phyloP scores from a whole-genome alignment of 495 filamentous ascomycete genomes.

The Talaromyces thailandensis region DNA sequence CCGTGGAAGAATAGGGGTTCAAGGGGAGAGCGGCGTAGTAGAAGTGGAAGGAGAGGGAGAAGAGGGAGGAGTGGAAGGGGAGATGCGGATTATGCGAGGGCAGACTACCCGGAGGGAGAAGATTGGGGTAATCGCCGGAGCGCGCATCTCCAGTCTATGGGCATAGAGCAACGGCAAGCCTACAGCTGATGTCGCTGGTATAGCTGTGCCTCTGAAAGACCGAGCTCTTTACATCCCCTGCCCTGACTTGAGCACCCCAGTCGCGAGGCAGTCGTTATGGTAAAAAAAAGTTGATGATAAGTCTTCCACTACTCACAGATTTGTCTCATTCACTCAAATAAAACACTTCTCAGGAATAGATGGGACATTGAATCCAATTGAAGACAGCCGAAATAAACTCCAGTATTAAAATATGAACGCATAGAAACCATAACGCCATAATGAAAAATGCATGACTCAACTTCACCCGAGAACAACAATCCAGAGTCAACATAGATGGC shows the following conservation, averaged over 20 bases:
- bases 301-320: no score
- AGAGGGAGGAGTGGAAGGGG: not conserved
- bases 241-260: not conserved
- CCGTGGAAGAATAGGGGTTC: not conserved
- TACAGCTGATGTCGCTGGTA: not conserved
- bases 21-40: not conserved
- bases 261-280: not conserved
- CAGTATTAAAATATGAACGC: not conserved
- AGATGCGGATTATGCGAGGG: not conserved
- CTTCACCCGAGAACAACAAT: not conserved
- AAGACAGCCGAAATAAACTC: not conserved
- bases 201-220: not conserved
- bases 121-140: not conserved
- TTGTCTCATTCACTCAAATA: not conserved
- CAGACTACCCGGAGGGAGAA: no score
- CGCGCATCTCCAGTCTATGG: not conserved
- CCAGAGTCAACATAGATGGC: not conserved
- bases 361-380: not conserved
- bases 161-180: not conserved
- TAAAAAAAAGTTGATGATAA: no score
- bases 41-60: not conserved
- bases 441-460: slow-evolving; percentile 2
- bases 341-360: not conserved
- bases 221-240: not conserved
- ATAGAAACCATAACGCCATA: not conserved